Evolutionary conservation across 768 basidiomycete genomes (phyloP), one percentile per base, ranked within the genome.

Genomic region (Suillus cothurnatus): DNA sequence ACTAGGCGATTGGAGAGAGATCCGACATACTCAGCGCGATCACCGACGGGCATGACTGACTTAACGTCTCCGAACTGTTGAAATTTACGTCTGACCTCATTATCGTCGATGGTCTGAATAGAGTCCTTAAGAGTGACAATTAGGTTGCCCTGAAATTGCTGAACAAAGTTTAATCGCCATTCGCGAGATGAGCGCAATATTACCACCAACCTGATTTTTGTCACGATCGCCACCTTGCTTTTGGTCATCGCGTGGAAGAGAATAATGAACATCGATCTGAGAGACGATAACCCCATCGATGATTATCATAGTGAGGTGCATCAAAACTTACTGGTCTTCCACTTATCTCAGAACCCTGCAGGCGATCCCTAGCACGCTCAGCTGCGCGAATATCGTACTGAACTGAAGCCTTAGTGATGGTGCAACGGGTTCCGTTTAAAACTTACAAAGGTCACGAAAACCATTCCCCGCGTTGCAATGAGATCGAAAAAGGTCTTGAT

Each of bases 201-300:
- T 68, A 74, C 76, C 67, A 74, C 77, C 72, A 67, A 91, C 94
- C 79, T 96, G 94, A 74, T 93, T 94, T 77, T 90, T 95, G 61
- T 96, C 95, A 56, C 89, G 72, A 1, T 76, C 75, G 7, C 83
- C 67, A 84, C 88, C 62, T 85, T 86, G 71, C 84, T 85, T 77
- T 67, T 92, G 87, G 63, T 97, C 93, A 70, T 93, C 93, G 67
- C 93, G 89, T 14, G 97, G 97, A 34, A 99, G 80, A 32, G 95
- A 97, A 80, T 95, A 99, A 76, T 99, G 97, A 0, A 99, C 96
- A 80, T 99, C 97, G 75, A 99, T 99, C 97, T 97, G 73, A 26
- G 28, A 55, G 50, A 62, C 38, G 60, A 70, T 63, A 56, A 36
- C 45, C 67, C 64, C 62, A 38, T 62, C 60, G 56, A 64, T 21